A percentile compares a stretch with the other conserved stretches of the same genome.
phyloP scores from a whole-genome alignment of 768 basidiomycete genomes.

The Leccinum imitatum region DNA sequence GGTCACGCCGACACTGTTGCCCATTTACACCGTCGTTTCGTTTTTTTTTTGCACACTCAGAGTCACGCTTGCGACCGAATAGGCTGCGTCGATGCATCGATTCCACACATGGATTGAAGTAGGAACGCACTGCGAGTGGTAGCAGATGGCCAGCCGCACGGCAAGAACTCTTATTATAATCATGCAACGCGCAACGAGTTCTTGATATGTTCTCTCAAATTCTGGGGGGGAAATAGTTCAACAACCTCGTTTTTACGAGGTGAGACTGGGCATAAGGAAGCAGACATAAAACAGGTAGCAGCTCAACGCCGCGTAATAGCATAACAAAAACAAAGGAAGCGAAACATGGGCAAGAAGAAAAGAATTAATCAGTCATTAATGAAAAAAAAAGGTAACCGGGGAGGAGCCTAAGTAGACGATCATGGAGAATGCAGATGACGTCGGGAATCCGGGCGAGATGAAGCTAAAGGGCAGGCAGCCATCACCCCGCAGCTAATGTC shows the following conservation, averaged over 20 bases:
- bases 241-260: background rate
- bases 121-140: too few relatives aligned
- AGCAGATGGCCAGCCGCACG: too few relatives aligned
- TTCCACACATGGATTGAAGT: too few relatives aligned
- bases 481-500: conserved; percentile 3
- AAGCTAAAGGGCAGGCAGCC: too few relatives aligned
- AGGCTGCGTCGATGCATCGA: too few relatives aligned
- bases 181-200: background rate
- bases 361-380: background rate
- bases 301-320: conserved; percentile 9
- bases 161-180: too few relatives aligned
- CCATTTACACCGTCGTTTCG: too few relatives aligned
- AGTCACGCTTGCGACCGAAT: too few relatives aligned
- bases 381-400: background rate
- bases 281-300: background rate
- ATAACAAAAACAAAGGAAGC: background rate
- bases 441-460: background rate
- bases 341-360: background rate
- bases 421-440: background rate
- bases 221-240: background rate
- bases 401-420: too few relatives aligned
- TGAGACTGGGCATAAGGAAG: background rate
- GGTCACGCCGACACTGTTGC: too few relatives aligned
- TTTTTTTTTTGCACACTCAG: too few relatives aligned
- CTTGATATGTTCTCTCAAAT: background rate